Evolutionary conservation across 1,284 basidiomycete genomes (phyloP), one percentile per base, ranked within the genome.

Genomic region (Vanrija sp.): DNA sequence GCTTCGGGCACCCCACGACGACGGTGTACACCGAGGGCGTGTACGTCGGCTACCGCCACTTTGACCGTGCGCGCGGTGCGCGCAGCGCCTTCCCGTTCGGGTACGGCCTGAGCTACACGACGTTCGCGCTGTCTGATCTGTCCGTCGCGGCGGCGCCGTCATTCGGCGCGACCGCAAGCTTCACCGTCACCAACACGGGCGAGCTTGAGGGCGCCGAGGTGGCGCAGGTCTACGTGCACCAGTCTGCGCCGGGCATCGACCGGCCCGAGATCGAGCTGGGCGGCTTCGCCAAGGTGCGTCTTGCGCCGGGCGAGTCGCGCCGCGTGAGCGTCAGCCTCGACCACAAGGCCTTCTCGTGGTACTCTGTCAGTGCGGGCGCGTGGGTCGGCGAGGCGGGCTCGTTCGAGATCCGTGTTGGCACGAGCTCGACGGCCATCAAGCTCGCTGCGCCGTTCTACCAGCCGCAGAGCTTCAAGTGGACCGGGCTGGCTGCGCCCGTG

Each of bases 11-110:
- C 16, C n/a, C 54, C 16, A 40, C 46, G 3, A 21, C 43, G 43
- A 55, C 54, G 5, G 43, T 51, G n/a, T 60, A 64, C 46, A 18
- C 29, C 10, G 63, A 64, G 50, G 60, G 58, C 38, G 16, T 64
- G 6, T 43, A 39, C n/a, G 52, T 60, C 1, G 63, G 63, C 12
- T 64, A 64, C 48, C 48, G 60, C 29, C 48, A 61, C n/a, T 60
- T 54, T 51, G 55, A 52, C 54, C 21, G 65, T 28, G 80, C 79
- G 0, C 68, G 78, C 5, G 68, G 63, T 67, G 76, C 14, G 78
- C 78, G 3, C 80, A 79, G 58, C 79, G 80, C 45, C 38, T 83
- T 82, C 67, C 74, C 82, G 8, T 83, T 83, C 62, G 82, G 82
- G 0, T 61, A 69, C 58, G 74, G 76, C 38, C 75, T 84, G 16